Conservation (phyloP, 768 basidiomycete species). For the Tylopilus sp. region DNA sequence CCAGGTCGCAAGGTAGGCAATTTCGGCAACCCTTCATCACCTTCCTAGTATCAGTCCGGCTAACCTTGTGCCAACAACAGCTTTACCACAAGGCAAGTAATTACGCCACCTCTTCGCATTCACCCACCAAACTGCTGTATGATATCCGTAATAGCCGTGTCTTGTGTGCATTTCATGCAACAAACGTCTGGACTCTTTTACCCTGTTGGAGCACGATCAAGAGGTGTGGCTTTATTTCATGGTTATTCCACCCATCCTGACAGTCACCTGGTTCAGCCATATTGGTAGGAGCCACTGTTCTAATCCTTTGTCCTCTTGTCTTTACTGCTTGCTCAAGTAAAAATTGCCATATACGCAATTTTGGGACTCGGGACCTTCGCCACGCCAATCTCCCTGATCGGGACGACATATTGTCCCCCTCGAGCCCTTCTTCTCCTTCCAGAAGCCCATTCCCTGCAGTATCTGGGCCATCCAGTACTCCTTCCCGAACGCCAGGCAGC, state of each 20-base stretch:
- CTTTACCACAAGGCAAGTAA: conserved; percentile 72
- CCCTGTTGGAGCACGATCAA: conserved; percentile 79
- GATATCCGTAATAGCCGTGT: conserved; percentile 54
- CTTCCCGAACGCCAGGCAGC: conserved; percentile 16
- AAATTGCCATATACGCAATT: conserved; percentile 74
- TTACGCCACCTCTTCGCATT: background rate
- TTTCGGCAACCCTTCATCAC: conserved; percentile 3
- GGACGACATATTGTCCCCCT: conserved; percentile 34
- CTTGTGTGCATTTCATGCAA: conserved; percentile 72
- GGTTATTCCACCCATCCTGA: conserved; percentile 1
- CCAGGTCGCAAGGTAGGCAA: conserved; percentile 78
- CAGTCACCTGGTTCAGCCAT: conserved; percentile 32
- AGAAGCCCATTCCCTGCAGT: conserved; percentile 19
- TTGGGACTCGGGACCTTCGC: conserved; percentile 72
- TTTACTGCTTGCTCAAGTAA: conserved; percentile 50
- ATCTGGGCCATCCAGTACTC: conserved; percentile 7
- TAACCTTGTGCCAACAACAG: conserved; percentile 34
- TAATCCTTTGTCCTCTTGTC: background rate
- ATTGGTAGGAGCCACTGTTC: conserved; percentile 34
- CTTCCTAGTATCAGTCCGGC: background rate
- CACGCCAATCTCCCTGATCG: conserved; percentile 64
- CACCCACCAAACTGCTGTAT: background rate
- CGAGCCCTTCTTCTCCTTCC: conserved; percentile 30
- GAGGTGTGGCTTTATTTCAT: conserved; percentile 45
- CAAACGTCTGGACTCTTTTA: conserved; percentile 74